These are phyloP conservation scores for Coemansia sp. DNA, from an alignment of 192 early-diverging fungal species.

Conservation along the genomic window DNA sequence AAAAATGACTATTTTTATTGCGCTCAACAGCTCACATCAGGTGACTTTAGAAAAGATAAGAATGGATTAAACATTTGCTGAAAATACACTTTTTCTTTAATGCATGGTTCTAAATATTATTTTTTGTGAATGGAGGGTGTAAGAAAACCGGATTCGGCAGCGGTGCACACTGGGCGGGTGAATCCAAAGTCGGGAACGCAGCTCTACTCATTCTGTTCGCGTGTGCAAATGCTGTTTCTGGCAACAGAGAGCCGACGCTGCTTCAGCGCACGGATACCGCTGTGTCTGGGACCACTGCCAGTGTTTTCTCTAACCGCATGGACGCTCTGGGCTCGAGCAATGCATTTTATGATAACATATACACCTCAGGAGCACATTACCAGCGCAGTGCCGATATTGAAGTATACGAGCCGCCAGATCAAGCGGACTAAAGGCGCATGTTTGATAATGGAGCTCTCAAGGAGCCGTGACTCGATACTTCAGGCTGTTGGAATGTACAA, in stretches of 20 bases:
- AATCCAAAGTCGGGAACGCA: constrained; percentile 15
- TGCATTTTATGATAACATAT: constrained; percentile 38
- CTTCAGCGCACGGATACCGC: constrained; percentile 31
- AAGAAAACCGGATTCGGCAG: neutral
- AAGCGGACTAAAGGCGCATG: neutral
- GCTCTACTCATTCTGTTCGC: constrained; percentile 28
- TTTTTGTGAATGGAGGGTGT: neutral
- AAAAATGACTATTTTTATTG: too few relatives aligned
- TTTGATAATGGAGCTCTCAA: constrained; percentile 18
- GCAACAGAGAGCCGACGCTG: constrained; percentile 38
- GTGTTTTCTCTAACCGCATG: constrained; percentile 33
- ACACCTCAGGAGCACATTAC: constrained; percentile 38
- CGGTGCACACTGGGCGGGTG: constrained; percentile 21
- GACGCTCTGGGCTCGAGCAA: constrained; percentile 38
- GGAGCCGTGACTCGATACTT: constrained; percentile 19
- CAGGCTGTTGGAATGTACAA: constrained; percentile 32
- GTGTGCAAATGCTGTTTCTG: constrained; percentile 44
- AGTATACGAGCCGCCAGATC: constrained; percentile 1
- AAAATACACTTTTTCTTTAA: neutral
- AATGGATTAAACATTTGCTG: neutral
- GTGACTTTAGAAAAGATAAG: neutral
- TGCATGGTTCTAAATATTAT: neutral
- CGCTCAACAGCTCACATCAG: neutral
- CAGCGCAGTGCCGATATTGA: constrained; percentile 33
- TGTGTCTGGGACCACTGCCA: constrained; percentile 21